A percentile compares a stretch with the other conserved stretches of the same genome.
Conservation (phyloP, 768 basidiomycete species). For the Mycena floridula region DNA sequence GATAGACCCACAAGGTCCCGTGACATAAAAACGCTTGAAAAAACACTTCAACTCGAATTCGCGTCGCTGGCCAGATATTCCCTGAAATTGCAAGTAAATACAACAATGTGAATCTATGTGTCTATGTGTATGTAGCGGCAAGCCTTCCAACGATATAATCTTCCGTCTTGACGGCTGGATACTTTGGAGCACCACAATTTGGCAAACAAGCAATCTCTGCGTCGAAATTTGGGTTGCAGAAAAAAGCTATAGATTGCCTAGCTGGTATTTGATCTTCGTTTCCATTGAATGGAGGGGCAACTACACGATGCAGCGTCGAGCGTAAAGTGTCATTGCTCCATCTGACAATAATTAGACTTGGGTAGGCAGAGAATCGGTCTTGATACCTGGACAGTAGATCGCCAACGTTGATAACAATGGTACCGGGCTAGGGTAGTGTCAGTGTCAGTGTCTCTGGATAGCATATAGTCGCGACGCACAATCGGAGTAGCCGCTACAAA, state of each 20-base stretch:
- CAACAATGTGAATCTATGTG: no score
- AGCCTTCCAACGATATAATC: slow-evolving; percentile 73
- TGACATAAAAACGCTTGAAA: no score
- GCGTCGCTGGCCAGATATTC: no score
- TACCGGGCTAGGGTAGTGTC: slow-evolving; percentile 48
- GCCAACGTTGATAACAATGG: slow-evolving; percentile 79
- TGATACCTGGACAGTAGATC: slow-evolving; percentile 77
- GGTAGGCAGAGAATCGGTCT: no score
- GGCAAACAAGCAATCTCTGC: slow-evolving; percentile 68
- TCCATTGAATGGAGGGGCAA: slow-evolving; percentile 55
- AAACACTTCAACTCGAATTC: no score
- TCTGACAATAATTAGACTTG: no score
- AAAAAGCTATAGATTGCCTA: slow-evolving; percentile 81
- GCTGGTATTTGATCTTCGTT: slow-evolving; percentile 52
- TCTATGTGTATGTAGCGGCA: slow-evolving; percentile 51
- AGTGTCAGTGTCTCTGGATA: background rate
- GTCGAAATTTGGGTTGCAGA: slow-evolving; percentile 77
- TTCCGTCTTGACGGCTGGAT: slow-evolving; percentile 65
- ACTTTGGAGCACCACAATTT: slow-evolving; percentile 57
- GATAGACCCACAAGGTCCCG: no score
- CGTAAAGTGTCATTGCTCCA: slow-evolving; percentile 81
- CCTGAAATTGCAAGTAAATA: no score
- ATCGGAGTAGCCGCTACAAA: slow-evolving; percentile 74
- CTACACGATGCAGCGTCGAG: slow-evolving; percentile 80
- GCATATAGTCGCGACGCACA: slow-evolving; percentile 33